Base-by-base conservation (phyloP, 2,329 filamentous ascomycete species). In the Aspergillus spinulosporus region DNA sequence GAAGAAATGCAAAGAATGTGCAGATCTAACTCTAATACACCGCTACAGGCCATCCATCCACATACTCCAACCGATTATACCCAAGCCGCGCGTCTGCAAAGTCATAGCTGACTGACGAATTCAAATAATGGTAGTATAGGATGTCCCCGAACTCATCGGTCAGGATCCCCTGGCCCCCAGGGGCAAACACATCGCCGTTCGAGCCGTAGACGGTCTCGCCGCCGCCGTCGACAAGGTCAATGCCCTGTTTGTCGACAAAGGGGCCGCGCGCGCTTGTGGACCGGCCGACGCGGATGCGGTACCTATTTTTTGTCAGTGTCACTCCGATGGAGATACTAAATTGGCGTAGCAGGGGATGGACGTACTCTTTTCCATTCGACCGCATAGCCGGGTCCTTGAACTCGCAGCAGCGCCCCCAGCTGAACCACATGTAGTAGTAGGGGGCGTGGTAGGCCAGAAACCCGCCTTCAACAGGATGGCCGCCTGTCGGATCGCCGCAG, bases 101-200 rank as follows among this genome's bases (percentile, higher is more conserved):
- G 46, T 62, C 66, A 36, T 68, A 62, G 36, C 69, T 62, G 26
- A 71, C 54, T 3, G 62, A 65, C 44, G 59, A 68, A 58, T 72
- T 72, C 52, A 68, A 58, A 42, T 72, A 73, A 44, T 73, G 70
- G 49, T 73, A 73, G 53, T 71, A 73, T 4, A 73, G 64, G 26
- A 69, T 59, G 45, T 73, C 70, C 3, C 56, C 62, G 5, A 61
- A 58, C 6, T 59, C 62, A 57, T 86, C 84, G 1, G 74, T 73
- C 59, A 82, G 80, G 1, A 88, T 78, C 15, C 82, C 83, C 65
- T 88, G 85, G 1, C 85, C 85, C 45, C 86, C 87, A 6, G 86
- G 86, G 12, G 82, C 86, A 63, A 88, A 89, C 0, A 87, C 78
- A 29, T 75, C 80, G 8, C 73, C 81, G 59, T 88, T 85, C 3